Evolutionary conservation across 1,284 basidiomycete genomes (phyloP), one percentile per base, ranked within the genome.

Genomic region (Wallemia mellicola): DNA sequence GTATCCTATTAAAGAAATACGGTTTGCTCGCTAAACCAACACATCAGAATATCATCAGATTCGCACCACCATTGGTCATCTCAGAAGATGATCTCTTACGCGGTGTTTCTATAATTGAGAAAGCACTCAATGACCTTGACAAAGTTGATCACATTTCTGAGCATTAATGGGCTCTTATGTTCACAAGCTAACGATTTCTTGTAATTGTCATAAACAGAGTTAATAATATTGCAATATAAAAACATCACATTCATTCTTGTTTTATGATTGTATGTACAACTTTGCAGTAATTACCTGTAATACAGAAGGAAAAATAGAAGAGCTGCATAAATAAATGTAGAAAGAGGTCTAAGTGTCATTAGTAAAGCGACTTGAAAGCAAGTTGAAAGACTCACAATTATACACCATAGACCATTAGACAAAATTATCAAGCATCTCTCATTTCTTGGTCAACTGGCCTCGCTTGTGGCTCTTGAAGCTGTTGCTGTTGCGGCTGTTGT

Each of bases 21-120:
- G 89, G 91, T 7, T 75, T 94, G 60, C 73, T 94, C 63, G 89
- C 89, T 59, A 98, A 98, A 74, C 91, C 92, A 17, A 98, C 92
- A 0, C 92, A 96, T 67, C 79, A 81, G 57, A 92, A 95, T 71
- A 87, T 87, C 59, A 87, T 98, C 64, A 85, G 92, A 28, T 89
- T 98, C 66, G 86, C 92, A 0, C 92, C 92, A 1, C 92, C 92
- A 0, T 73, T 98, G 55, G 87, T 96, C 60, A 96, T 98, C 63
- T 75, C 77, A 24, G 86, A 95, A 67, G 79, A 78, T 38, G 87
- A 95, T 63, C 68, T 96, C 60, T 72, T 75, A 68, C 79, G 78
- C 70, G 82, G 81, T 19, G 75, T 95, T 17, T 70, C 72, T 60
- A 79, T 86, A 61, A 89, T 98, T 66, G 77, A 76, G 54, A 76